phyloP scores from a whole-genome alignment of 495 filamentous ascomycete species.

The Neurospora terricola region DNA sequence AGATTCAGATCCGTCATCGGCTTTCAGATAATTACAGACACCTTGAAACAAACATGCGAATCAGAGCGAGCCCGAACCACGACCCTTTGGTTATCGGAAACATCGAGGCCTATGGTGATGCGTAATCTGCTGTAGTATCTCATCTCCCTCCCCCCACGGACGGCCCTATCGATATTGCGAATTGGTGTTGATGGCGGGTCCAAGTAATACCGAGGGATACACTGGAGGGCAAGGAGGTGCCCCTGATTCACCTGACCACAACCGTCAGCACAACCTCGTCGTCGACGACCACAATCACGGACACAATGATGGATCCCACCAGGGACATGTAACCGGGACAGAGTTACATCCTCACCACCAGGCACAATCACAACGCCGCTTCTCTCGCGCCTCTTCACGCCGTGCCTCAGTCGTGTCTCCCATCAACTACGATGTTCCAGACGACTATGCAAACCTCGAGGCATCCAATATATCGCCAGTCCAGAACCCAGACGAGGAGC shows the following conservation, averaged over 20 bases:
- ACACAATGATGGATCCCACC: not conserved
- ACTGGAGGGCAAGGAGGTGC: not conserved
- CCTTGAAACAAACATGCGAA: not conserved
- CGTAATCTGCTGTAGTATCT: not conserved
- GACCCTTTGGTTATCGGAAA: not conserved
- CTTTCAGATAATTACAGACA: not conserved
- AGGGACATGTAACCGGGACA: not conserved
- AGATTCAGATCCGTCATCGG: not conserved
- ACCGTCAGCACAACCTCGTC: not conserved
- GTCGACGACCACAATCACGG: not conserved
- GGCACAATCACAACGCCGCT: not conserved
- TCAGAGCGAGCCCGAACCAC: not conserved
- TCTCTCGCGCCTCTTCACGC: not conserved
- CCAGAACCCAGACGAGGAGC: slow-evolving; percentile 32
- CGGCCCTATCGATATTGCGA: not conserved
- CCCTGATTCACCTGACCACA: not conserved
- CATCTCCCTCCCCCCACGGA: not conserved
- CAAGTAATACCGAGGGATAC: not conserved
- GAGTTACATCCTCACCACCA: not conserved
- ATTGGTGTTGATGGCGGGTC: not conserved
- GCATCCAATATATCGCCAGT: slow-evolving; percentile 33
- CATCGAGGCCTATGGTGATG: not conserved
- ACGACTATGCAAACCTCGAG: slow-evolving; percentile 41
- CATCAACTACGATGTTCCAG: slow-evolving; percentile 33
- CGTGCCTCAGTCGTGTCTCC: slow-evolving; percentile 7